Conservation (phyloP, 2,329 filamentous ascomycete species). For the Sporothrix brunneoviolacea region DNA sequence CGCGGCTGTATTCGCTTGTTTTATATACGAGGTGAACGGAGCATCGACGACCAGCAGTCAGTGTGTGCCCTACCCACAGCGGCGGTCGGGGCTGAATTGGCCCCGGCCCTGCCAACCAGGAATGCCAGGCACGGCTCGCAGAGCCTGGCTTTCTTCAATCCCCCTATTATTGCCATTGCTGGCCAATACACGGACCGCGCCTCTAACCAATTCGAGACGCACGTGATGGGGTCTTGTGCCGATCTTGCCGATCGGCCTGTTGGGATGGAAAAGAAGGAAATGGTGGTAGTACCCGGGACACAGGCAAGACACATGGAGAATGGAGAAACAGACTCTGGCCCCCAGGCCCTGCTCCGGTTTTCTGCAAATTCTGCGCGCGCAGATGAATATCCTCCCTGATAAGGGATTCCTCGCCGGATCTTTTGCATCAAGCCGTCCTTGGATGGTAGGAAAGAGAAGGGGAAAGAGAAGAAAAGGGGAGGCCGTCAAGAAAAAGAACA, state of each 20-base stretch:
- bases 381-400: too few relatives aligned
- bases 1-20: neutral
- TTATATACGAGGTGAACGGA: neutral
- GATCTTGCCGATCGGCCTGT: constrained; percentile 7
- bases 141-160: neutral
- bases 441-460: too few relatives aligned
- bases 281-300: too few relatives aligned
- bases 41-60: constrained; percentile 1
- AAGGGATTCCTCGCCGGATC: too few relatives aligned
- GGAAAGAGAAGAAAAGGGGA: too few relatives aligned
- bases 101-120: neutral
- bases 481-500: too few relatives aligned
- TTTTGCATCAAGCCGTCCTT: too few relatives aligned
- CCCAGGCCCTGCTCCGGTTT: too few relatives aligned
- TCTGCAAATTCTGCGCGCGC: too few relatives aligned
- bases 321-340: neutral
- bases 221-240: constrained; percentile 3
- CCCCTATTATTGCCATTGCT: neutral
- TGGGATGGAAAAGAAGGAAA: neutral
- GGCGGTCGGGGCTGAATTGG: neutral
- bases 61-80: neutral
- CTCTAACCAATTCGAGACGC: neutral
- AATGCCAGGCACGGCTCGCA: neutral
- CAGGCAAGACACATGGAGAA: too few relatives aligned
- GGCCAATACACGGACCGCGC: neutral